A percentile compares a stretch with the other conserved stretches of the same genome.
phyloP scores from a whole-genome alignment of 2,329 filamentous ascomycete species.

The Fusarium sublunatum region DNA sequence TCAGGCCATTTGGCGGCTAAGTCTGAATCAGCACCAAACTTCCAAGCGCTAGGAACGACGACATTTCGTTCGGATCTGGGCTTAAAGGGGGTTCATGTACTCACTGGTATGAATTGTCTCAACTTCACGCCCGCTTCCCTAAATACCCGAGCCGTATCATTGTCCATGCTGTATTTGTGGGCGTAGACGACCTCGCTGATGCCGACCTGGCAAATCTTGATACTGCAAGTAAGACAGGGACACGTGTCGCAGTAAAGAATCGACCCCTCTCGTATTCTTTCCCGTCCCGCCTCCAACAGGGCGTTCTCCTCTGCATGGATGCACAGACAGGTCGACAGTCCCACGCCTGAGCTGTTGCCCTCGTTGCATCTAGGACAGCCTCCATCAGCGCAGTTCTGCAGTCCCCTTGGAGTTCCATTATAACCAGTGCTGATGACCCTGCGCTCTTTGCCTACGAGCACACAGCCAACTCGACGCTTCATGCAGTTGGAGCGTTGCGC shows the following conservation, averaged over 20 bases:
- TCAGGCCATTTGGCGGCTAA: slow-evolving; percentile 72
- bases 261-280: slow-evolving; percentile 83
- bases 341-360: slow-evolving; percentile 74
- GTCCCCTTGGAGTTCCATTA: slow-evolving; percentile 92
- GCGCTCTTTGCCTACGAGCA: slow-evolving; percentile 82
- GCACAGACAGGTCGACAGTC: slow-evolving; percentile 88
- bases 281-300: slow-evolving; percentile 90
- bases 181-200: slow-evolving; percentile 96
- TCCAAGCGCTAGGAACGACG: slow-evolving; percentile 2
- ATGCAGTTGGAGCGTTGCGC: slow-evolving; percentile 96
- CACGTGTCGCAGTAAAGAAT: slow-evolving; percentile 96
- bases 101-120: slow-evolving; percentile 87
- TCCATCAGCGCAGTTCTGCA: slow-evolving; percentile 91
- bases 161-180: slow-evolving; percentile 94
- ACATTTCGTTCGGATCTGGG: slow-evolving; percentile 21
- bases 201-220: slow-evolving; percentile 97
- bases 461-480: slow-evolving; percentile 95
- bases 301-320: slow-evolving; percentile 99
- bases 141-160: slow-evolving; percentile 83
- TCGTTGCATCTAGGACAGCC: slow-evolving; percentile 90
- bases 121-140: slow-evolving; percentile 84
- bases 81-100: slow-evolving; percentile 49
- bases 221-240: slow-evolving; percentile 95
- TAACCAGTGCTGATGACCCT: slow-evolving; percentile 96
- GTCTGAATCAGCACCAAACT: slow-evolving; percentile 37